A percentile compares a stretch with the other conserved stretches of the same genome.
These are phyloP conservation scores for Phlebopus sp. DNA, from an alignment of 1,284 basidiomycete genomes.

Conservation along the genomic window DNA sequence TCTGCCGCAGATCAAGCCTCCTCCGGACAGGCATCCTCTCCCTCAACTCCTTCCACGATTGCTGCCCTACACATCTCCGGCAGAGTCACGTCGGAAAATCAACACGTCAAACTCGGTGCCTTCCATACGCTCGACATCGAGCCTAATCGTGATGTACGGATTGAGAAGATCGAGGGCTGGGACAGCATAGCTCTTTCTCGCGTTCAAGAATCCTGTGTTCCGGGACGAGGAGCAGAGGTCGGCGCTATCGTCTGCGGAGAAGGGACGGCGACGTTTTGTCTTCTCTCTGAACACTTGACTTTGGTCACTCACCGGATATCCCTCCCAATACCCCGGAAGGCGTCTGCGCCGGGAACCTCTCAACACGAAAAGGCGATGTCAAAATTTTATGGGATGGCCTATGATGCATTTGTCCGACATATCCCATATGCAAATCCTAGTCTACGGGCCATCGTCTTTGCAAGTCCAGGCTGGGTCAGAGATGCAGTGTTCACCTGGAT, in stretches of 20 bases:
- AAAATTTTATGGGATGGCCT: slow-evolving; percentile 84
- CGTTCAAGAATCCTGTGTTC: slow-evolving; percentile 84
- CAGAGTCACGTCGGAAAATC: slow-evolving; percentile 86
- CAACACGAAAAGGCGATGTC: slow-evolving; percentile 85
- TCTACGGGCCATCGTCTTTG: slow-evolving; percentile 90
- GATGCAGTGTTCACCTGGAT: slow-evolving; percentile 89
- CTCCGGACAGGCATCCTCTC: slow-evolving; percentile 38
- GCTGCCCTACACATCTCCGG: slow-evolving; percentile 88
- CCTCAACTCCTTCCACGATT: slow-evolving; percentile 40
- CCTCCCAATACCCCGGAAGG: slow-evolving; percentile 88
- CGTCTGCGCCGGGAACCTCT: slow-evolving; percentile 74
- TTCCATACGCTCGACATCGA: slow-evolving; percentile 97
- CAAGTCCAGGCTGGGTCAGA: slow-evolving; percentile 94
- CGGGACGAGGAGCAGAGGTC: slow-evolving; percentile 94
- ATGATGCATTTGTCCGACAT: slow-evolving; percentile 85
- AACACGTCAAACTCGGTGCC: slow-evolving; percentile 90
- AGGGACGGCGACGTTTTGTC: slow-evolving; percentile 90
- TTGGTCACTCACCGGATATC: slow-evolving; percentile 91
- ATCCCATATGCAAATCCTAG: slow-evolving; percentile 76
- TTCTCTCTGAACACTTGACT: slow-evolving; percentile 97
- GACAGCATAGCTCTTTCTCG: slow-evolving; percentile 85
- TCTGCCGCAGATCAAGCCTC: slow-evolving; percentile 45
- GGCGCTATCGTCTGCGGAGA: slow-evolving; percentile 96
- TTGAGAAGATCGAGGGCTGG: slow-evolving; percentile 89
- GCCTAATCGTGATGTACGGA: slow-evolving; percentile 85